Conservation (phyloP, 2,329 filamentous ascomycete species). For the Aplosporella prunicola region DNA sequence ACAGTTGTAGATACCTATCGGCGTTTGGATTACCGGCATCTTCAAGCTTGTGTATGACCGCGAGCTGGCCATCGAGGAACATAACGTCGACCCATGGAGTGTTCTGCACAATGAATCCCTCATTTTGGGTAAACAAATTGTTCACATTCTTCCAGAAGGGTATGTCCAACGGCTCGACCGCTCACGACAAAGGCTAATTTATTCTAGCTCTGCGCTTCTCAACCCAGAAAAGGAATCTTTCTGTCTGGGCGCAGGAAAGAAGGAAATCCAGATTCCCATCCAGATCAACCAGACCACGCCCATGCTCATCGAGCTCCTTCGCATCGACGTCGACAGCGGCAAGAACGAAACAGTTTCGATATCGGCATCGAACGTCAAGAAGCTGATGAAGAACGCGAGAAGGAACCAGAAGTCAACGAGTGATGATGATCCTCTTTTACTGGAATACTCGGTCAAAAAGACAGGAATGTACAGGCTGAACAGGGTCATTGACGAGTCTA, state of each 20-base stretch:
- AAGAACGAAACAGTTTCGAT: constrained; percentile 73
- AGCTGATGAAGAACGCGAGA: constrained; percentile 60
- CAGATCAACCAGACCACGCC: constrained; percentile 91
- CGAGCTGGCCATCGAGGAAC: constrained; percentile 87
- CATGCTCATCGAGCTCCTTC: constrained; percentile 77
- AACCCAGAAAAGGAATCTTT: constrained; percentile 76
- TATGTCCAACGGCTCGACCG: constrained; percentile 27
- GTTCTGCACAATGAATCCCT: constrained; percentile 88
- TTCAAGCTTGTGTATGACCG: constrained; percentile 81
- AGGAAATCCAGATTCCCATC: constrained; percentile 63
- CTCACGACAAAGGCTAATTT: constrained; percentile 11
- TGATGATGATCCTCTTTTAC: constrained; percentile 50
- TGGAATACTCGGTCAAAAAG: constrained; percentile 71
- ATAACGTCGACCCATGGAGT: constrained; percentile 75
- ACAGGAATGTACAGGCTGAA: constrained; percentile 78
- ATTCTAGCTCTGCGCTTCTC: constrained; percentile 64
- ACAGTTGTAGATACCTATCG: constrained; percentile 55
- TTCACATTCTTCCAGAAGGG: constrained; percentile 95
- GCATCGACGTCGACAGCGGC: constrained; percentile 74
- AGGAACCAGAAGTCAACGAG: constrained; percentile 45
- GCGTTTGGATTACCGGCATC: constrained; percentile 61
- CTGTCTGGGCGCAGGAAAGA: constrained; percentile 60
- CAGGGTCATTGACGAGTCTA: constrained; percentile 84
- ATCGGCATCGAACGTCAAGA: constrained; percentile 61
- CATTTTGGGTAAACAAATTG: constrained; percentile 92